Percentiles rank a stretch among this genome's conserved stretches.
Evolutionary conservation across 768 basidiomycete species (phyloP).

Genomic region (Amanita brunnescens): DNA sequence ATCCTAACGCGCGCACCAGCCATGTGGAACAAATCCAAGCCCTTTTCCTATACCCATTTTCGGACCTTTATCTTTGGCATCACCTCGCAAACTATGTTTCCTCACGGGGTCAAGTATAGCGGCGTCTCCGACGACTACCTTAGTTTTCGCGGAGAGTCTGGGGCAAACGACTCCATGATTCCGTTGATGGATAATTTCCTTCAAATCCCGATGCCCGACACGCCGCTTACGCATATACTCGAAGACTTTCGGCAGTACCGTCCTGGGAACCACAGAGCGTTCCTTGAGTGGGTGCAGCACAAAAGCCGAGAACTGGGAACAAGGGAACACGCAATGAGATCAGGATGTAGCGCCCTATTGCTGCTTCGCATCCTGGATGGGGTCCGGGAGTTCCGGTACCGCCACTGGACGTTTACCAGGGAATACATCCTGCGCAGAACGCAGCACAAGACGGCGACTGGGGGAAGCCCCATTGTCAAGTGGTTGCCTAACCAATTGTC

Average conservation of each 20-base stretch:
- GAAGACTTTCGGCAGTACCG: conserved; percentile 22
- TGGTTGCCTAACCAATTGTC: conserved; percentile 5
- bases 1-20: background rate
- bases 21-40: conserved; percentile 23
- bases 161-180: conserved; percentile 23
- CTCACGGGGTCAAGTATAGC: conserved; percentile 23
- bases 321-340: conserved; percentile 15
- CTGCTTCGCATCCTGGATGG: conserved; percentile 17
- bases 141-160: conserved; percentile 24
- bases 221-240: conserved; percentile 20
- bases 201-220: conserved; percentile 13
- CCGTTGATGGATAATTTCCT: conserved; percentile 25
- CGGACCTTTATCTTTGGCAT: conserved; percentile 27
- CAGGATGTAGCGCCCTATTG: conserved; percentile 12
- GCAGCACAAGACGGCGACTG: conserved; percentile 20
- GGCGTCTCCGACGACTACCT: conserved; percentile 20
- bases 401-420: conserved; percentile 26
- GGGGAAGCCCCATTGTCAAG: conserved; percentile 16
- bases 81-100: conserved; percentile 23
- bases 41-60: conserved; percentile 21
- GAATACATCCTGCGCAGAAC: conserved; percentile 23
- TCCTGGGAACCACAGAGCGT: conserved; percentile 17
- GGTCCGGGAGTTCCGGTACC: conserved; percentile 18
- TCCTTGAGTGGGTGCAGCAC: conserved; percentile 17
- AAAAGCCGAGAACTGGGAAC: conserved; percentile 11